Evolutionary conservation across 2,329 filamentous ascomycete genomes (phyloP).

Genomic region (Incumbomyces lentus): DNA sequence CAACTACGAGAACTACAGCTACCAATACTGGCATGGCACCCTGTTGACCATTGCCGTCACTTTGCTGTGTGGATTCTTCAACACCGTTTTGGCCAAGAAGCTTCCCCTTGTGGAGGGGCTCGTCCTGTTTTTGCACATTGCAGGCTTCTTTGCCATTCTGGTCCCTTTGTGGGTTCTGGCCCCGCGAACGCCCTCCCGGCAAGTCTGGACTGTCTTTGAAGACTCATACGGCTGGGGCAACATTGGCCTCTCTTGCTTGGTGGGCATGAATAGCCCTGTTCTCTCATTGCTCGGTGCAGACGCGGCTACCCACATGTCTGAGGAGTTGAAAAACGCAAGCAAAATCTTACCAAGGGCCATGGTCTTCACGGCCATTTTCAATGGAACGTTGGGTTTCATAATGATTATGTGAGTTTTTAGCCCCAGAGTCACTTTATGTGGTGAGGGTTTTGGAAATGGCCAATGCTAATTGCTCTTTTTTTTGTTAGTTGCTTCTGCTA

Average conservation of each 20-base stretch:
- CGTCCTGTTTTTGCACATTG: slow-evolving; percentile 33
- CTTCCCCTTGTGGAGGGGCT: slow-evolving; percentile 32
- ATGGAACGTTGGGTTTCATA: slow-evolving; percentile 29
- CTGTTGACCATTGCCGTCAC: slow-evolving; percentile 33
- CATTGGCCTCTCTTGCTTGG: slow-evolving; percentile 21
- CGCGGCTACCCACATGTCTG: slow-evolving; percentile 23
- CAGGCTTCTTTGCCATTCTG: slow-evolving; percentile 34
- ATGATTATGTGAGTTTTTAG: slow-evolving; percentile 25
- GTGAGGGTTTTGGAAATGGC: no score
- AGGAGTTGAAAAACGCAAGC: slow-evolving; percentile 31
- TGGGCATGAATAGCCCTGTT: slow-evolving; percentile 23
- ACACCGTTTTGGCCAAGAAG: slow-evolving; percentile 32
- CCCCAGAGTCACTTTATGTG: no score
- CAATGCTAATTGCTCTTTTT: no score
- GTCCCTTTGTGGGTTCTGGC: slow-evolving; percentile 35
- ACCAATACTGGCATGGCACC: slow-evolving; percentile 36
- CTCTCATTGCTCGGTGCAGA: slow-evolving; percentile 21
- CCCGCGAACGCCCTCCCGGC: slow-evolving; percentile 27
- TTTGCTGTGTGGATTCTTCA: slow-evolving; percentile 32
- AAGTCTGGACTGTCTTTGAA: slow-evolving; percentile 32
- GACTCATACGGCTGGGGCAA: slow-evolving; percentile 31
- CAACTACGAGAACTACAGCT: slow-evolving; percentile 32
- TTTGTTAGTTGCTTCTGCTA: slow-evolving; percentile 24
- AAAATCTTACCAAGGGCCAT: slow-evolving; percentile 29
- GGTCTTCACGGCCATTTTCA: slow-evolving; percentile 28